These are phyloP conservation scores for Pyronema domesticum DNA, from an alignment of 495 filamentous ascomycete genomes.

Conservation along the genomic window DNA sequence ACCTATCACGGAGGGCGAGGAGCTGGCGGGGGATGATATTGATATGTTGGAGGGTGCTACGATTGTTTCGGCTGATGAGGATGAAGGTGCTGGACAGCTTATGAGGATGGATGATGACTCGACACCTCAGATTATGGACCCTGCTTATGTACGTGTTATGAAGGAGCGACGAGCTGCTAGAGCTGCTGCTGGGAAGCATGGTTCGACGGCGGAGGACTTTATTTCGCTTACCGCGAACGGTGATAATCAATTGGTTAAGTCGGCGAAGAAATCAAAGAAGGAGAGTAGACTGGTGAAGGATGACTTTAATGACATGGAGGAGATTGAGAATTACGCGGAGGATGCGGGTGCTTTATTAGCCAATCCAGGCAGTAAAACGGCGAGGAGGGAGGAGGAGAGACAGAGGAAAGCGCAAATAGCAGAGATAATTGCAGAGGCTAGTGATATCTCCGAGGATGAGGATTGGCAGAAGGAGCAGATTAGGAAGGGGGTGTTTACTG, in stretches of 20 bases:
- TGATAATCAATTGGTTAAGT: slow-evolving; percentile 25
- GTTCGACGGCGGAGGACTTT: slow-evolving; percentile 40
- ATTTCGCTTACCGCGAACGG: slow-evolving; percentile 41
- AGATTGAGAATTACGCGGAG: slow-evolving; percentile 80
- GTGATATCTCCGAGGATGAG: slow-evolving; percentile 65
- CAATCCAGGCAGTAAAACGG: slow-evolving; percentile 39
- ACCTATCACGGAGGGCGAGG: slow-evolving; percentile 42
- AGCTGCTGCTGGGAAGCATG: slow-evolving; percentile 20
- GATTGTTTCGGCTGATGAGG: not conserved
- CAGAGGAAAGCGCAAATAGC: slow-evolving; percentile 59
- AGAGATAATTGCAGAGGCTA: slow-evolving; percentile 67
- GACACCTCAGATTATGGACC: slow-evolving; percentile 26
- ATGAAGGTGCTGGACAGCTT: not conserved
- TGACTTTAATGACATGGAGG: slow-evolving; percentile 86
- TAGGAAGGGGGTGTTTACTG: slow-evolving; percentile 28
- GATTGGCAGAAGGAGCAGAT: slow-evolving; percentile 86
- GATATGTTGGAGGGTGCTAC: not conserved
- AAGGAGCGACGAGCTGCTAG: slow-evolving; percentile 72
- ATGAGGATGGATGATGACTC: slow-evolving; percentile 8
- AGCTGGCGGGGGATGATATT: slow-evolving; percentile 25
- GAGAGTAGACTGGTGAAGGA: slow-evolving; percentile 65
- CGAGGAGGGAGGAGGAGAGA: slow-evolving; percentile 54
- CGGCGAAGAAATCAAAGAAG: slow-evolving; percentile 27
- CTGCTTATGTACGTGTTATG: slow-evolving; percentile 80
- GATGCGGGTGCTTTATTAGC: slow-evolving; percentile 58